These are phyloP conservation scores for Penstemon davidsonii DNA, from an alignment of 257 asterid species.

Conservation along the genomic window DNA sequence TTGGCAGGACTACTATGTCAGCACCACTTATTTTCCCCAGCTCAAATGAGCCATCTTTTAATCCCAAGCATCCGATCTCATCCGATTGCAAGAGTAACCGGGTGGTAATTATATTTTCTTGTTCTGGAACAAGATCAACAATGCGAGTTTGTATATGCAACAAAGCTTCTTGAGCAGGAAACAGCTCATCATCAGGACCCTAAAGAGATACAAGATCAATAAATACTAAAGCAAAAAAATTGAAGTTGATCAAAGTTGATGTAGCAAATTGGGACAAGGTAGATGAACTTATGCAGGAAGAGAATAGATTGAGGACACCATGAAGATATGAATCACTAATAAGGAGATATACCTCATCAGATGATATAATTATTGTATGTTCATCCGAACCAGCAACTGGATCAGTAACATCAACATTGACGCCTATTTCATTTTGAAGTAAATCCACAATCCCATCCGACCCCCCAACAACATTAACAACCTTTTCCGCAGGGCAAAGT, in stretches of 20 bases:
- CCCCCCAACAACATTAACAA: slow-evolving; percentile 70
- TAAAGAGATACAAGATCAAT: slow-evolving; percentile 39
- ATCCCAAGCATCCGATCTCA: slow-evolving; percentile 62
- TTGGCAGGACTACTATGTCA: slow-evolving; percentile 56
- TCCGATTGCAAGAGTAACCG: slow-evolving; percentile 75
- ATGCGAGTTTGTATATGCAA: slow-evolving; percentile 91
- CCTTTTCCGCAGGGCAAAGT: slow-evolving; percentile 77
- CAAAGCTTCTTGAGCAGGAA: slow-evolving; percentile 99
- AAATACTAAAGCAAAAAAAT: slow-evolving; percentile 12
- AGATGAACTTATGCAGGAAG: not conserved
- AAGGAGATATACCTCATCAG: slow-evolving; percentile 71
- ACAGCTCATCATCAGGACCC: slow-evolving; percentile 96
- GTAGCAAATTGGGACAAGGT: slow-evolving; percentile 7
- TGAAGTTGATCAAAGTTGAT: slow-evolving; percentile 6
- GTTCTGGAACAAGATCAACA: slow-evolving; percentile 71
- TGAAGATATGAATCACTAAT: slow-evolving; percentile 8
- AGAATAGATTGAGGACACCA: not conserved
- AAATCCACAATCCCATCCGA: slow-evolving; percentile 74
- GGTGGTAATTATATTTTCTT: slow-evolving; percentile 75
- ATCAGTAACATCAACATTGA: slow-evolving; percentile 63
- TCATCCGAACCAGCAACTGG: slow-evolving; percentile 64
- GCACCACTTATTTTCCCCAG: slow-evolving; percentile 68
- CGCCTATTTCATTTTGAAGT: slow-evolving; percentile 85
- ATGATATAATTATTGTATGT: slow-evolving; percentile 62
- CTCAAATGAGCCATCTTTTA: slow-evolving; percentile 46